Evolutionary conservation across 2,329 filamentous ascomycete species (phyloP), one percentile per base, ranked within the genome.

Genomic region (Phialocephala subalpina): DNA sequence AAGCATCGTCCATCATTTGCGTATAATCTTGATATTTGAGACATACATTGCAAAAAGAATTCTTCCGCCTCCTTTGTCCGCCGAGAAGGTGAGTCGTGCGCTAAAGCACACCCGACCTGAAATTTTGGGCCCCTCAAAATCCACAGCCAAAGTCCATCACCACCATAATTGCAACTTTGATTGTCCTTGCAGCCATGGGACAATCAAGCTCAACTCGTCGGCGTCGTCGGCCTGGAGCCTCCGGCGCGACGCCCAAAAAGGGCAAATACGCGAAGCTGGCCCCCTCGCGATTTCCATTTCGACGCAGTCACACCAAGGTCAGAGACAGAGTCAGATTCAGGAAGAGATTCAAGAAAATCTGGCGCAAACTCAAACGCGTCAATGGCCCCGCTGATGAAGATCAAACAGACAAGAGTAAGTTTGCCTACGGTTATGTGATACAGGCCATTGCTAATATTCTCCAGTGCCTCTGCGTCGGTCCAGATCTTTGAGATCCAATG

Each of bases 401-500:
- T 12, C 45, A 49, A 49, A 7, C 45, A 22, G 45, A 49, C 22
- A 33, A 12, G 25, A 53, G 49, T 53, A 29, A 33, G 49, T 53
- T 53, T 53, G 49, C 45, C n/a, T 18, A 6, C 40, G 27, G 3
- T 25, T 4, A 22, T 27, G 8, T 2, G 9, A 53, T 33, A 53
- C 16, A 33, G 14, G 22, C 22, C 16, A 6, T 33, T 53, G 25
- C 49, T 53, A 29, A 53, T 20, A 14, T 27, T n/a, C 36, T 14
- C 2, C 49, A 62, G 47, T 62, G 60, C 14, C 20, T 25, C 18
- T 55, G 11, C 60, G 49, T 33, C 38, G 38, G 18, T 29, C 60
- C 18, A 40, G 27, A 35, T 63, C 60, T 22, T 25, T 52, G 29
- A 35, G 53, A 27, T 49, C 52, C 14, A 9, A 35, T 14, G 3